phyloP scores from a whole-genome alignment of 139 green algal genomes.

The Trebouxia sp. region DNA sequence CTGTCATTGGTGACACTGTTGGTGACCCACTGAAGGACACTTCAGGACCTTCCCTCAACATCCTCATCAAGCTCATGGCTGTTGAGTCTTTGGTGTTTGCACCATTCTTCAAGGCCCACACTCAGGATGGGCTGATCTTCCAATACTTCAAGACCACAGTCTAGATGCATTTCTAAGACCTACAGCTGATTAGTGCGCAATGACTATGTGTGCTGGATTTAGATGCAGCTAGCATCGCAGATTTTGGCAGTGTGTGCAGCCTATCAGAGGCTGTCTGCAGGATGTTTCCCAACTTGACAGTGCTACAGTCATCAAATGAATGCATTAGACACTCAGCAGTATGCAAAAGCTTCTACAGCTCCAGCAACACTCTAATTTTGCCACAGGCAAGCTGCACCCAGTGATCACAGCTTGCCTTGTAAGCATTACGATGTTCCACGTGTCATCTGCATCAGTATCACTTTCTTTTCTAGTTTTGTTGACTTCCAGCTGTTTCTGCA shows the following conservation, averaged over 20 bases:
- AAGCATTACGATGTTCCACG: too few species aligned
- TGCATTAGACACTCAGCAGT: too few species aligned
- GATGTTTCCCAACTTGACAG: too few species aligned
- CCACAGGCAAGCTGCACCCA: too few species aligned
- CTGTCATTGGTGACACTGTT: conserved; percentile 98
- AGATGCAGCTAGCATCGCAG: neutral
- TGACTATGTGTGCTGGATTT: neutral
- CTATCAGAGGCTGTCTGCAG: neutral
- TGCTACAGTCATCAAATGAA: too few species aligned
- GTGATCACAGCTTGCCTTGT: too few species aligned
- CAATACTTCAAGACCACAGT: conserved; percentile 31
- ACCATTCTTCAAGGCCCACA: conserved; percentile 77
- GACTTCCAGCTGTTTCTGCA: too few species aligned
- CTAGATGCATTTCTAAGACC: neutral
- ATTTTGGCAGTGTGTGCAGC: neutral
- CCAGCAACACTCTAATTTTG: too few species aligned
- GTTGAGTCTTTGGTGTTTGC: conserved; percentile 93
- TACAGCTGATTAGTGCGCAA: too few species aligned
- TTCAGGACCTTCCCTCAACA: conserved; percentile 88
- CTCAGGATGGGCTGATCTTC: conserved; percentile 48
- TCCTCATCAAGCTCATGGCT: conserved; percentile 99
- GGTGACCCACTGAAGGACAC: conserved; percentile 97
- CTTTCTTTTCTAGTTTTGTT: too few species aligned
- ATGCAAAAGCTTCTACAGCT: too few species aligned
- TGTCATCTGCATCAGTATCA: too few species aligned